Base-by-base conservation (phyloP, 768 basidiomycete genomes). In the Ramaria sp. region DNA sequence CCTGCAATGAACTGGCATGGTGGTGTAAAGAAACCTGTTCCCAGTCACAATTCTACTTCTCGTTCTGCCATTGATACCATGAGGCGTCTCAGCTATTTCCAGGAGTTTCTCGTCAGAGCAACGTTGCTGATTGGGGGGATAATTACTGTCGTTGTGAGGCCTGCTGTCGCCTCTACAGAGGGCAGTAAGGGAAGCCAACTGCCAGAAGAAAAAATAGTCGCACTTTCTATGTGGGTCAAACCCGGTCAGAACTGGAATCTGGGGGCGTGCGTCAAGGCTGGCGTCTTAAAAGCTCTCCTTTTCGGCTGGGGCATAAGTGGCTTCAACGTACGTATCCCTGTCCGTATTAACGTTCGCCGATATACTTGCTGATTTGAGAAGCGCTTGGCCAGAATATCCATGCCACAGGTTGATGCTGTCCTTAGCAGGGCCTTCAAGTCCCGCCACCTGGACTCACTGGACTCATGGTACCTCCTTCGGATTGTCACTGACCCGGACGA, bases 1-100 rank as follows among this genome's bases (percentile, higher is more conserved):
- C 63, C 65, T 6, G 13, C 51, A 19, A 62, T 62, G 61, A 63
- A 63, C 58, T 64, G 63, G 60, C 59, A 61, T 49, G 60, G 64
- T 2, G 17, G 56, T 37, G 60, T 59, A 0, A 34, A 20, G 4
- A 30, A 53, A 41, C 37, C 15, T 27, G 20, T 24, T 19, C 52
- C 39, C 17, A 42, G 41, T n/a, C 41, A 38, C 39, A 39, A 37
- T 39, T 15, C 37, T 6, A 37, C 34, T 7, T 7, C 37, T n/a
- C 37, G 31, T 34, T 22, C 55, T 20, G 24, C 22, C 4, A 41
- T n/a, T 9, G 54, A 47, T 34, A 53, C 53, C 37, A 30, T 60
- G 30, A 39, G 54, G 38, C 57, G 37, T 30, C 58, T 66, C n/a
- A 19, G 48, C 33, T 51, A 46, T 17, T 64, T 66, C 55, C 59